phyloP scores from a whole-genome alignment of 2,329 filamentous ascomycete genomes.

The Nemania serpens region DNA sequence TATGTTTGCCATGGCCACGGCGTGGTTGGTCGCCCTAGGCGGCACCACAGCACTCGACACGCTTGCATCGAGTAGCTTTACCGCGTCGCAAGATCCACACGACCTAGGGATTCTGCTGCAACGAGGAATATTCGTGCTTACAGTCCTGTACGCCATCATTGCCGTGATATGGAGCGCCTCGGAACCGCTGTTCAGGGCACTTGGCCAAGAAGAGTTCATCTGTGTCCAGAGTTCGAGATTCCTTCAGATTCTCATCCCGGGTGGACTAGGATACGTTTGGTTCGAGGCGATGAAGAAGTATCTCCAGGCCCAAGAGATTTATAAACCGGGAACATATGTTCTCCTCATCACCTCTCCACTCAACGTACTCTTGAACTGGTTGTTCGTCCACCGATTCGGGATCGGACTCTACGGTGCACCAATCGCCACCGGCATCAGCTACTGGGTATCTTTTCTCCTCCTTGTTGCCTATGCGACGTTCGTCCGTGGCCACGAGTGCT shows the following conservation, averaged over 20 bases:
- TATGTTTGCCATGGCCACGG: constrained; percentile 92
- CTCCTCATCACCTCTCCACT: constrained; percentile 81
- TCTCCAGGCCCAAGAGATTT: constrained; percentile 82
- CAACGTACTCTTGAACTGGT: constrained; percentile 78
- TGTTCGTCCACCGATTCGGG: constrained; percentile 74
- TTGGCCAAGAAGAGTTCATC: constrained; percentile 80
- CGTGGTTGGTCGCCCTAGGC: constrained; percentile 83
- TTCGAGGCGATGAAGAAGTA: constrained; percentile 88
- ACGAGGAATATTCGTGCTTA: constrained; percentile 73
- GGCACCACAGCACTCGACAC: constrained; percentile 88
- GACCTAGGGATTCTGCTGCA: constrained; percentile 81
- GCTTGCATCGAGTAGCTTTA: constrained; percentile 80
- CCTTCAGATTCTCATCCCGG: constrained; percentile 74
- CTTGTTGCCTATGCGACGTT: constrained; percentile 75
- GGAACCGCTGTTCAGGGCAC: constrained; percentile 71
- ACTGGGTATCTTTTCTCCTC: constrained; percentile 82
- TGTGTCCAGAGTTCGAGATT: constrained; percentile 75
- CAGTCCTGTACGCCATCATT: constrained; percentile 73
- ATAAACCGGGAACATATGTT: constrained; percentile 80
- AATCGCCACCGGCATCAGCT: constrained; percentile 80
- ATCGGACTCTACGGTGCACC: constrained; percentile 80
- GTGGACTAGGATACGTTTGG: constrained; percentile 84
- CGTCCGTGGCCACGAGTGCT: constrained; percentile 73
- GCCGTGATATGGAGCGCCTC: constrained; percentile 75
- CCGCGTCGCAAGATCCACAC: constrained; percentile 76